Evolutionary conservation across 2,329 filamentous ascomycete genomes (phyloP), one percentile per base, ranked within the genome.

Genomic region (Sphaerulina populicola): DNA sequence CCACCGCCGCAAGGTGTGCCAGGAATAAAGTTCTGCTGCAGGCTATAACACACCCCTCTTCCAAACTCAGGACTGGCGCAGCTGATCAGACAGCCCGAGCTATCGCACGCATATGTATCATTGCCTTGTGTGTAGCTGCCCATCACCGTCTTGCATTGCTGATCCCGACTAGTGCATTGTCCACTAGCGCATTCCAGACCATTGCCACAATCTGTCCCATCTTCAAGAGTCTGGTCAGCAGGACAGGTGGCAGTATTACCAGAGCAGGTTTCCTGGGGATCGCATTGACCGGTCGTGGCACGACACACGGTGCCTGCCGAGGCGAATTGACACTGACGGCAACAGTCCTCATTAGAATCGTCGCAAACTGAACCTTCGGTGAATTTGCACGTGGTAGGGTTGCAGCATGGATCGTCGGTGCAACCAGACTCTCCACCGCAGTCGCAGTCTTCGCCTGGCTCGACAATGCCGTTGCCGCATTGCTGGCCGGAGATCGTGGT

Each of bases 401-500:
- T 77, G 71, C 93, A 98, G 74, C 93, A 98, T 11, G 68, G 64
- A 70, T 97, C 93, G 62, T 76, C 70, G 21, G 75, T 80, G 66
- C 93, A 98, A 36, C 79, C 80, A 11, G 73, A 69, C 11, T 74
- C 72, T 49, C 91, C 91, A 56, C 93, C 93, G 64, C 93, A 98
- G 69, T 98, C 93, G 70, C 93, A 98, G 47, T 98, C 86, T 70
- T 98, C 93, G 57, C 88, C 93, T 14, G 79, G 74, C 71, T 97
- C 93, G 45, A 98, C 93, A 58, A 98, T 97, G 48, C 93, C 93
- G 69, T 98, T 98, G 52, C 93, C 93, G 69, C 93, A 98, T 65
- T 90, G 83, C 60, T 84, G 85, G 49, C 85, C 87, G 0, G 82
- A 85, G 60, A 94, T 87, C 27, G 86, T 93, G 30, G 80, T 78